Evolutionary conservation across 306 rosid species (phyloP).

Genomic region (Casuarina cunninghamiana): DNA sequence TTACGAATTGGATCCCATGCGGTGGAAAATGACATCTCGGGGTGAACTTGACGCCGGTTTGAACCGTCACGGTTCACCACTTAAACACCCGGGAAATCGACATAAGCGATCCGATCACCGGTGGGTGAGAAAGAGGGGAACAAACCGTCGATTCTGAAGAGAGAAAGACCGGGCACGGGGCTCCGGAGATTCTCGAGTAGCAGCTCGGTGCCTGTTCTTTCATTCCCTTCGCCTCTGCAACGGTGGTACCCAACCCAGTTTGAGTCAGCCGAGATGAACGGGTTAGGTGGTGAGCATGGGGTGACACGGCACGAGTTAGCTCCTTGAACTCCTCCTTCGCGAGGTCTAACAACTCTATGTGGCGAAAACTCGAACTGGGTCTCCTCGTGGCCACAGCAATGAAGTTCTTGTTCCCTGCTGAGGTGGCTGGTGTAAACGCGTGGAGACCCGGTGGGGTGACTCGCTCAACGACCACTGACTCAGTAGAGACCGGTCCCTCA

Average conservation of each 20-base stretch:
- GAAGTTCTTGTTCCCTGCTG: constrained; percentile 66
- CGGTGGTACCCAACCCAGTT: constrained; percentile 73
- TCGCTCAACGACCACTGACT: constrained; percentile 57
- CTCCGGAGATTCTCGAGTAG: constrained; percentile 59
- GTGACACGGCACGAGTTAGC: constrained; percentile 63
- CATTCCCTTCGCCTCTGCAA: constrained; percentile 57
- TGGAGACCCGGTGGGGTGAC: constrained; percentile 87
- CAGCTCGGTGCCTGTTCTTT: constrained; percentile 25
- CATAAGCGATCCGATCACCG: constrained; percentile 63
- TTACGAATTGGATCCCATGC: constrained; percentile 71
- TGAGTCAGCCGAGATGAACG: constrained; percentile 73
- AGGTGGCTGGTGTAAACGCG: constrained; percentile 79
- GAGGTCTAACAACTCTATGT: constrained; percentile 65
- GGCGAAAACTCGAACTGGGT: constrained; percentile 58
- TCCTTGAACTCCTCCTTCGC: constrained; percentile 55
- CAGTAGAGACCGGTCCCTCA: constrained; percentile 33
- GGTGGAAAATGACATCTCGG: constrained; percentile 54
- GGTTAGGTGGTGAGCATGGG: constrained; percentile 73
- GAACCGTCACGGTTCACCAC: constrained; percentile 75
- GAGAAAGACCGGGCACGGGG: constrained; percentile 49
- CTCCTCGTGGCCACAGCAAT: constrained; percentile 87
- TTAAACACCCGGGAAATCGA: constrained; percentile 54
- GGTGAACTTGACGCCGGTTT: constrained; percentile 46
- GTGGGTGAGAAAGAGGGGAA: constrained; percentile 75
- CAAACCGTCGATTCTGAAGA: constrained; percentile 64